Evolutionary conservation across 2,329 filamentous ascomycete genomes (phyloP).

Genomic region (Dryadomyces sulphureus): DNA sequence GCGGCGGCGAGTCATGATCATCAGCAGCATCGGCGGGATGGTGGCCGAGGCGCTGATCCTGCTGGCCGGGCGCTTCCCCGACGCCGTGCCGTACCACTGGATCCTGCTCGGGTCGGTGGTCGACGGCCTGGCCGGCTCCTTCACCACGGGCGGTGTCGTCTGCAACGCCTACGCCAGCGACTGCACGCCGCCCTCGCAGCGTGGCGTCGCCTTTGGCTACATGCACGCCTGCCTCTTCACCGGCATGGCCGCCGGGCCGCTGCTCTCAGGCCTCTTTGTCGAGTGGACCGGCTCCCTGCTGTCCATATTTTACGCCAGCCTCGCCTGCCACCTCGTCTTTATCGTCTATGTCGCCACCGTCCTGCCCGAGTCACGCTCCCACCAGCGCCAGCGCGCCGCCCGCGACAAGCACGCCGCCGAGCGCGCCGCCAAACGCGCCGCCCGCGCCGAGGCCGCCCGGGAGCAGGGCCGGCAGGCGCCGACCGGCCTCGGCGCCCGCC

Average conservation of each 20-base stretch:
- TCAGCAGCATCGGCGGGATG: conserved; percentile 63
- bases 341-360: conserved; percentile 55
- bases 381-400: conserved; percentile 53
- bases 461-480: too few species aligned
- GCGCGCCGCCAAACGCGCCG: background rate
- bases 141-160: conserved; percentile 64
- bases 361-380: conserved; percentile 74
- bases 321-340: conserved; percentile 60
- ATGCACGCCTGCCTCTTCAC: conserved; percentile 80
- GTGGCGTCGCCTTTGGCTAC: conserved; percentile 75
- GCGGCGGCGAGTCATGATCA: conserved; percentile 55
- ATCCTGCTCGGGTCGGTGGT: conserved; percentile 61
- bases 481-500: too few species aligned
- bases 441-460: too few species aligned
- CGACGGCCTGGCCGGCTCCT: conserved; percentile 79
- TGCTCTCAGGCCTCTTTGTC: conserved; percentile 68
- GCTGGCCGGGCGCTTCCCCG: conserved; percentile 59
- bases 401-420: conserved; percentile 44
- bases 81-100: conserved; percentile 60
- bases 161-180: conserved; percentile 81
- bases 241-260: conserved; percentile 77
- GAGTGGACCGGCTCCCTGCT: conserved; percentile 60
- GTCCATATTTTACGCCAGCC: conserved; percentile 69
- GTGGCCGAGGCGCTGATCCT: conserved; percentile 64
- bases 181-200: conserved; percentile 65